A percentile compares a stretch with the other conserved stretches of the same genome.
Evolutionary conservation across 352 stramenopile genomes (phyloP).

Genomic region (Globisporangium rhizosaccharum): DNA sequence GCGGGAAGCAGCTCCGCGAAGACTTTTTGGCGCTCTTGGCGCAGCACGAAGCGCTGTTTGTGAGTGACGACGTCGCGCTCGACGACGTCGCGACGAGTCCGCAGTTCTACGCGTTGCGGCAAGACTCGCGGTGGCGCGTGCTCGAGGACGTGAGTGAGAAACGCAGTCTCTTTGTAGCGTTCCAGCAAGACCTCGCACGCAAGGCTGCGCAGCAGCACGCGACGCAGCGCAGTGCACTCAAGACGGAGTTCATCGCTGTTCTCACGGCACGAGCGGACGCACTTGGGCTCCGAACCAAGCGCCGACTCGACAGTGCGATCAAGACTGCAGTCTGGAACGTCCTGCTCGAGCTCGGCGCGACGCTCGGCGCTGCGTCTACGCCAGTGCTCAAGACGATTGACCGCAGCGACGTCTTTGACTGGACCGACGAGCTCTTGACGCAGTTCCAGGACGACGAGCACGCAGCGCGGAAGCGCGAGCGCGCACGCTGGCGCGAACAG

Average conservation of each 20-base stretch:
- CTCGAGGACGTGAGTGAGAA: conserved; percentile 59
- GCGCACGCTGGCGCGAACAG: conserved; percentile 31
- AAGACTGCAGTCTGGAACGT: conserved; percentile 45
- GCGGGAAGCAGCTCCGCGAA: conserved; percentile 69
- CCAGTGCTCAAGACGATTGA: conserved; percentile 28
- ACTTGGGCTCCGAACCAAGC: conserved; percentile 2
- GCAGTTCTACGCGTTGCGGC: conserved; percentile 52
- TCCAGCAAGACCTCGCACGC: conserved; percentile 55
- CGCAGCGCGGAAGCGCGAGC: conserved; percentile 40
- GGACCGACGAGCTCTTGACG: conserved; percentile 44
- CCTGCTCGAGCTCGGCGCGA: conserved; percentile 18
- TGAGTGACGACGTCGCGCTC: conserved; percentile 22
- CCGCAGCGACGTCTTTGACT: conserved; percentile 60
- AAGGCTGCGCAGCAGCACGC: conserved; percentile 39
- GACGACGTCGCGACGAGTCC: conserved; percentile 42
- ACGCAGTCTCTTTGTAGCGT: conserved; percentile 65
- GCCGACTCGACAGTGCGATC: conserved; percentile 35
- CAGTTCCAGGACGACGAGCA: conserved; percentile 41
- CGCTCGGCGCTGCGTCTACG: conserved; percentile 8
- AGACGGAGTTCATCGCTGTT: conserved; percentile 30
- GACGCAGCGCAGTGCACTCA: conserved; percentile 39
- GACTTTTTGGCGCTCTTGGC: conserved; percentile 70
- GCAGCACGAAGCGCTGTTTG: conserved; percentile 40
- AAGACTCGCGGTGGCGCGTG: conserved; percentile 59
- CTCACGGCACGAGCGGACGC: conserved; percentile 10